Percentiles rank a stretch among this genome's conserved stretches.
These are phyloP conservation scores for Ustilago loliicola DNA, from an alignment of 1,284 basidiomycete genomes.

Conservation along the genomic window DNA sequence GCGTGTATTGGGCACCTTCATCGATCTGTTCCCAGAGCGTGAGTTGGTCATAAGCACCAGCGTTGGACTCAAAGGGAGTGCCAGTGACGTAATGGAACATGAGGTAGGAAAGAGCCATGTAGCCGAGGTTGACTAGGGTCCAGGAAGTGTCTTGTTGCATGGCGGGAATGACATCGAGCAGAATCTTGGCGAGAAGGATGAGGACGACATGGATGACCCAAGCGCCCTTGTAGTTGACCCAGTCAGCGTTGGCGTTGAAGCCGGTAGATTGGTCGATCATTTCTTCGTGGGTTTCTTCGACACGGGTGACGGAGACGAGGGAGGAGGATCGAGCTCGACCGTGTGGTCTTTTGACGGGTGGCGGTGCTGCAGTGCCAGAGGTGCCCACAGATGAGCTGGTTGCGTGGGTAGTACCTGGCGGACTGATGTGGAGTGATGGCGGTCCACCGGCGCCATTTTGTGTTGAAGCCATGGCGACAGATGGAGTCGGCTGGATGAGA, in stretches of 20 bases:
- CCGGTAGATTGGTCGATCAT: constrained; percentile 71
- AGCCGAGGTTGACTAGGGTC: constrained; percentile 93
- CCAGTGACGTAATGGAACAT: constrained; percentile 99
- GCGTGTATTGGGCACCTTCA: constrained; percentile 97
- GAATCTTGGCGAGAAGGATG: constrained; percentile 88
- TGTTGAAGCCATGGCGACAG: neutral
- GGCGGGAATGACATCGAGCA: constrained; percentile 92
- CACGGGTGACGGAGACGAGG: constrained; percentile 71
- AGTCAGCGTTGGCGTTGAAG: constrained; percentile 91
- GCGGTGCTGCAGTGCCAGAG: constrained; percentile 26
- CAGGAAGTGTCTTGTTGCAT: constrained; percentile 94
- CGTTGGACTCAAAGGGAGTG: constrained; percentile 88
- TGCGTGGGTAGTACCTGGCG: constrained; percentile 30
- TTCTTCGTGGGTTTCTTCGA: constrained; percentile 72
- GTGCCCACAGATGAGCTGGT: constrained; percentile 19
- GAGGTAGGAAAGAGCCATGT: constrained; percentile 92
- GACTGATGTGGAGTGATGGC: constrained; percentile 46
- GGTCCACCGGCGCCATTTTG: constrained; percentile 18
- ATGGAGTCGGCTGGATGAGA: no score
- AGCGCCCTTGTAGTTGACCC: constrained; percentile 97
- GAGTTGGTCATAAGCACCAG: constrained; percentile 95
- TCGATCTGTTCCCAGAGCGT: constrained; percentile 99
- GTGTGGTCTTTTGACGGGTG: constrained; percentile 43
- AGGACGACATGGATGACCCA: constrained; percentile 98
- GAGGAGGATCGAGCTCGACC: constrained; percentile 51